Conservation (phyloP, 805 yeast genomes). For the Lipomyces lipofer region DNA sequence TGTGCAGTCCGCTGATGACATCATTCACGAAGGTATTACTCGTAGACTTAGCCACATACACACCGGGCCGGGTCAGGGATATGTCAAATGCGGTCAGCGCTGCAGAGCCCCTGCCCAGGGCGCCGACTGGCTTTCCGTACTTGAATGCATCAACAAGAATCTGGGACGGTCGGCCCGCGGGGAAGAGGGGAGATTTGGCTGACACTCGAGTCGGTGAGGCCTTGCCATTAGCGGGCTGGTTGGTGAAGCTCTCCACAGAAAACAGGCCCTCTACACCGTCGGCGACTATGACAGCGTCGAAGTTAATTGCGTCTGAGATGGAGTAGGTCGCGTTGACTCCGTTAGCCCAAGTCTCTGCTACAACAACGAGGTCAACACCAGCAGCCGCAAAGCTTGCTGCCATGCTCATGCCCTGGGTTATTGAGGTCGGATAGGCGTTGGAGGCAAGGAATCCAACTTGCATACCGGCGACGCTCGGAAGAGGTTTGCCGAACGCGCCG, state of each 20-base stretch:
- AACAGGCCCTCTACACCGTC: constrained; percentile 3
- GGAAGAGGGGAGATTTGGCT: constrained; percentile 1
- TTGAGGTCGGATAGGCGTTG: constrained; percentile 2
- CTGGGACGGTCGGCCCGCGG: constrained; percentile 7
- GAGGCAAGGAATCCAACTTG: constrained; percentile 6
- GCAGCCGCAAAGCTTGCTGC: background rate
- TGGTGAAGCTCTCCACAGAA: constrained; percentile 4
- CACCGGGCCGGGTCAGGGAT: constrained; percentile 7
- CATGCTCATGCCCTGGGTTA: constrained; percentile 1
- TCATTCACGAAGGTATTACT: background rate
- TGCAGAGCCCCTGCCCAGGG: background rate
- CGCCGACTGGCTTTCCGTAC: constrained; percentile 9
- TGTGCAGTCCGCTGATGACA: background rate
- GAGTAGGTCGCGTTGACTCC: constrained; percentile 5
- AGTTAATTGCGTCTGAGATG: background rate
- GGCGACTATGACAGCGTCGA: constrained; percentile 5
- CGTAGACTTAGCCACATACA: constrained; percentile 1
- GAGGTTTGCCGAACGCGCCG: constrained; percentile 2
- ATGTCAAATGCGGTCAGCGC: constrained; percentile 3
- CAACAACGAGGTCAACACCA: constrained; percentile 1
- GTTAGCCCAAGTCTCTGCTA: constrained; percentile 3
- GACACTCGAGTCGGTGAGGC: background rate
- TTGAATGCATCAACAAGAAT: constrained; percentile 13
- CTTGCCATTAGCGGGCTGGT: background rate
- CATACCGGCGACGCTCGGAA: constrained; percentile 1